Conservation (phyloP, 495 filamentous ascomycete species). For the Hyaloscypha finlandica region DNA sequence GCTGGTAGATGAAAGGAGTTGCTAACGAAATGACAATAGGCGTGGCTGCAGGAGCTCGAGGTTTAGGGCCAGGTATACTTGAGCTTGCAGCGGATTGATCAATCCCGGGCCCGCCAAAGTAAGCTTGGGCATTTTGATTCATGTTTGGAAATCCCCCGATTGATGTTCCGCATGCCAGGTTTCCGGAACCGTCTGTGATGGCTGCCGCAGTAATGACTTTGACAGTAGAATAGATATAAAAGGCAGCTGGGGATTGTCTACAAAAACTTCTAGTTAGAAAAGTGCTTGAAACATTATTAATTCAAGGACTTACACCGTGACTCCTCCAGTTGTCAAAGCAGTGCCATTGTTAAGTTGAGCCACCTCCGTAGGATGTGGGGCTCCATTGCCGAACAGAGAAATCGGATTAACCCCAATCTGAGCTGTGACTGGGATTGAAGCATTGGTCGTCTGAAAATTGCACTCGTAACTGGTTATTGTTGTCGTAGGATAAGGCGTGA, state of each 20-base stretch:
- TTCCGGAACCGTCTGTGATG: conserved; percentile 7
- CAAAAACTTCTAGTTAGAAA: not conserved
- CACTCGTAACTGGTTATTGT: conserved; percentile 6
- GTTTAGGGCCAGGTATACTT: too few species aligned
- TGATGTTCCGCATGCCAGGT: conserved; percentile 16
- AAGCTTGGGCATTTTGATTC: conserved; percentile 24
- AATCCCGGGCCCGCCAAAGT: conserved; percentile 13
- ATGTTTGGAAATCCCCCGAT: conserved; percentile 7
- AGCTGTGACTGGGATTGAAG: not conserved
- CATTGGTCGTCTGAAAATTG: not conserved
- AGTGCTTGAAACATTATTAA: not conserved
- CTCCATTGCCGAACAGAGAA: not conserved
- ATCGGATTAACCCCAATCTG: conserved; percentile 15
- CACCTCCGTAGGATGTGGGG: conserved; percentile 4
- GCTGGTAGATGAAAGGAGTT: conserved; percentile 20
- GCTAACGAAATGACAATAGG: conserved; percentile 6
- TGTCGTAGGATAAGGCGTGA: conserved; percentile 9
- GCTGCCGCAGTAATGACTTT: conserved; percentile 16
- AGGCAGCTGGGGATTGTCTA: conserved; percentile 21
- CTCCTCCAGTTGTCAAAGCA: conserved; percentile 9
- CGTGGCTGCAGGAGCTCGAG: not conserved
- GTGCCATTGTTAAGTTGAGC: not conserved
- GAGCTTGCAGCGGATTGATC: not conserved
- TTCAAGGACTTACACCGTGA: conserved; percentile 11
- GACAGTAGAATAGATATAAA: conserved; percentile 21